A percentile compares a stretch with the other conserved stretches of the same genome.
Evolutionary conservation across 225 moss, liverwort and hornwort species (phyloP).

Genomic region (Physcomitrium patens): DNA sequence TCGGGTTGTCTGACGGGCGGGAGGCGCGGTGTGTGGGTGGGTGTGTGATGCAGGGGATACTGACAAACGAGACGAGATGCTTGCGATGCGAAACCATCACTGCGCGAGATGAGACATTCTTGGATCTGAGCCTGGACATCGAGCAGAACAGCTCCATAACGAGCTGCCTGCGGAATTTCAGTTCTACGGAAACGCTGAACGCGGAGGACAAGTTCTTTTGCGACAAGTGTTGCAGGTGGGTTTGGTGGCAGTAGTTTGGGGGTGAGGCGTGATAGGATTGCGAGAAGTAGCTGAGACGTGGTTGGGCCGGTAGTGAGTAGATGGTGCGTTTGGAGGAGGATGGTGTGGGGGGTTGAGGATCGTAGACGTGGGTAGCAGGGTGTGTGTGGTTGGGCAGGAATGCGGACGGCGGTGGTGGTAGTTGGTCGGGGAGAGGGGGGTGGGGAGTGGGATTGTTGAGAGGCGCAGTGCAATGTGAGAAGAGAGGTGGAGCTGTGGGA

Average conservation of each 20-base stretch:
- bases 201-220: conserved; percentile 32
- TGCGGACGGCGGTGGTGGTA: not conserved
- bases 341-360: not conserved
- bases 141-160: conserved; percentile 79
- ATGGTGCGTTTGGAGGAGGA: no score
- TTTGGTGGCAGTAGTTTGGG: conserved; percentile 11
- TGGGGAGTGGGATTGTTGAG: no score
- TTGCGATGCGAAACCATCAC: conserved; percentile 97
- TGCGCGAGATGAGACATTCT: conserved; percentile 96
- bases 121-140: conserved; percentile 68
- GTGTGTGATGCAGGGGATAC: conserved; percentile 75
- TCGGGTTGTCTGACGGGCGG: not conserved
- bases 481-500: no score
- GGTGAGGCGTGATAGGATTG: conserved; percentile 58
- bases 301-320: no score
- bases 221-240: no score
- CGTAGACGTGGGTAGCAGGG: not conserved
- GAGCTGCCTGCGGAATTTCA: conserved; percentile 72
- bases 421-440: no score
- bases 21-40: conserved; percentile 5
- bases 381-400: not conserved
- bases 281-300: no score
- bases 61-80: conserved; percentile 99
- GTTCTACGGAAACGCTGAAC: conserved; percentile 71
- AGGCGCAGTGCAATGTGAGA: no score